Conservation (phyloP, 306 rosid genomes). For the Acacia confusa region DNA sequence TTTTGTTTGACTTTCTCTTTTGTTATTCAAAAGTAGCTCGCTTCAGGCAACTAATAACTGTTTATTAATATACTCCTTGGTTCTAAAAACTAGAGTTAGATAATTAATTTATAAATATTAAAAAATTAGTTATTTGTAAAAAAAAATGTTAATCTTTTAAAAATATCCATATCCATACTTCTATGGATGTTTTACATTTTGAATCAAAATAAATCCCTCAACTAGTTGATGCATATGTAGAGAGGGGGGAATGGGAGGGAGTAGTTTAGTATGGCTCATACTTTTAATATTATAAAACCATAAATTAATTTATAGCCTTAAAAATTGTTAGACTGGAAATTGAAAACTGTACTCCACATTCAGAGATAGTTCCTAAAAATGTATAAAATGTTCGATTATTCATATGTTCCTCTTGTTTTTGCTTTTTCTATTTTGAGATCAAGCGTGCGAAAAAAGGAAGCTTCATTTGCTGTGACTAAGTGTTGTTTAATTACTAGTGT, state of each 20-base stretch:
- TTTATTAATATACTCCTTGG: too few relatives aligned
- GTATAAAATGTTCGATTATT: not conserved
- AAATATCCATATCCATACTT: too few relatives aligned
- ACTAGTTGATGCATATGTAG: too few relatives aligned
- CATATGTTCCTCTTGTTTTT: not conserved
- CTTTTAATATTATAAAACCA: not conserved
- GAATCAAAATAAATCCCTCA: too few relatives aligned
- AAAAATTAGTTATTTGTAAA: too few relatives aligned
- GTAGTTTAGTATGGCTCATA: too few relatives aligned
- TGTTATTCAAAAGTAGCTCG: not conserved
- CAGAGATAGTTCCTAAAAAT: not conserved
- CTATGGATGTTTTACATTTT: too few relatives aligned
- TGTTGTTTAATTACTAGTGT: conserved; percentile 6
- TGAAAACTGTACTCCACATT: not conserved
- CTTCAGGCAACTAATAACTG: not conserved
- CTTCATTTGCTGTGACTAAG: conserved; percentile 16
- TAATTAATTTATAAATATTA: too few relatives aligned
- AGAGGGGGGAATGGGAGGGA: too few relatives aligned
- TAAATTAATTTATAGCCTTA: not conserved
- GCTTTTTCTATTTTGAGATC: not conserved
- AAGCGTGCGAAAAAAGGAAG: not conserved
- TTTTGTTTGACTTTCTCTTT: too few relatives aligned
- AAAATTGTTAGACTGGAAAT: not conserved
- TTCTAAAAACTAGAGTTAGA: too few relatives aligned
- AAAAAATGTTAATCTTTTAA: too few relatives aligned